Conservation (phyloP, 805 yeast species). For the Teunomyces stri region DNA sequence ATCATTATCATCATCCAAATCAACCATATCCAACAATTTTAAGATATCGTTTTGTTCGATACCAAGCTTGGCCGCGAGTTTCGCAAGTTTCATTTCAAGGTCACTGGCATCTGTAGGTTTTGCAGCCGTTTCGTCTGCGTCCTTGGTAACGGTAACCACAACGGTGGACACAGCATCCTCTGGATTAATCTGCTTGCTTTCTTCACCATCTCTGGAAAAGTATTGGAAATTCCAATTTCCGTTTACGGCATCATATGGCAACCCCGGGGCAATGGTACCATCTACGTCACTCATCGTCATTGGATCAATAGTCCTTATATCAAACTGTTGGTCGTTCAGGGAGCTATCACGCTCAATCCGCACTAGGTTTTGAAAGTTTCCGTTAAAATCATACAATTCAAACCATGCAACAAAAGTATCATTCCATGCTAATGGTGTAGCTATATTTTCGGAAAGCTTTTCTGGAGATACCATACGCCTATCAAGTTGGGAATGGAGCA, state of each 20-base stretch:
- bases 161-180: neutral
- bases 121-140: neutral
- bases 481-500: slow-evolving; percentile 22
- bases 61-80: slow-evolving; percentile 1
- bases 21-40: neutral
- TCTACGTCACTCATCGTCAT: slow-evolving; percentile 28
- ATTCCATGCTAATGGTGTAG: slow-evolving; percentile 18
- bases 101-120: neutral
- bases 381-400: slow-evolving; percentile 34
- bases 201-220: slow-evolving; percentile 8
- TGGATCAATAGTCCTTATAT: slow-evolving; percentile 29
- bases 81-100: neutral
- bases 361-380: slow-evolving; percentile 26
- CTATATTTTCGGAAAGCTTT: neutral
- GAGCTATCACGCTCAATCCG: slow-evolving; percentile 25
- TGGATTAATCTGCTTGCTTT: neutral
- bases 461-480: slow-evolving; percentile 27
- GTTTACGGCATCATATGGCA: slow-evolving; percentile 20
- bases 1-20: neutral
- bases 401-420: slow-evolving; percentile 35
- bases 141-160: neutral
- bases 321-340: slow-evolving; percentile 11
- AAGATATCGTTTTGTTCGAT: neutral
- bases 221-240: slow-evolving; percentile 28
- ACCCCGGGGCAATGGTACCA: slow-evolving; percentile 22